phyloP scores from a whole-genome alignment of 1,284 basidiomycete species.

The Meripilus lineatus region DNA sequence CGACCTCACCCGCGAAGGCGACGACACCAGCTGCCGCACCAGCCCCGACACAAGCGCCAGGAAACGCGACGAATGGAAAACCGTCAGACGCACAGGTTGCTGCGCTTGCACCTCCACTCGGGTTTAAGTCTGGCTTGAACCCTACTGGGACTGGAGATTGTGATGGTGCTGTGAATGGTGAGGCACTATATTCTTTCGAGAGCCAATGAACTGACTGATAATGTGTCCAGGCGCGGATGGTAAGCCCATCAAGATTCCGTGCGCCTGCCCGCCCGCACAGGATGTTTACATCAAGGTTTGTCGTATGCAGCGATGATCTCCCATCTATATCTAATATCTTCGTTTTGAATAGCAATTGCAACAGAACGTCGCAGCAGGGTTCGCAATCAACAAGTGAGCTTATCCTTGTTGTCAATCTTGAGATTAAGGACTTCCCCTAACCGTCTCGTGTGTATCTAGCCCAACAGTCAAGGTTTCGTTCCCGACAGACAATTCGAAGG shows the following conservation, averaged over 20 bases:
- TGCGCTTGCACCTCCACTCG: slow-evolving; percentile 21
- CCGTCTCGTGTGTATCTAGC: slow-evolving; percentile 7
- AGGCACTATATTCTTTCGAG: not conserved
- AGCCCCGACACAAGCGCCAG: slow-evolving; percentile 8
- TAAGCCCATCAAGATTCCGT: slow-evolving; percentile 34
- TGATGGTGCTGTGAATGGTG: slow-evolving; percentile 25
- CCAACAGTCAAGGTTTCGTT: slow-evolving; percentile 29
- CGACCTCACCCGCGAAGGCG: slow-evolving; percentile 11
- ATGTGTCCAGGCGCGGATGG: slow-evolving; percentile 17
- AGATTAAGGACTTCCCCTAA: not conserved
- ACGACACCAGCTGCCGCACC: slow-evolving; percentile 8
- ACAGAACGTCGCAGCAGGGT: slow-evolving; percentile 33
- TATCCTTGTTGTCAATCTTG: not conserved
- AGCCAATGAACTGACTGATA: slow-evolving; percentile 17
- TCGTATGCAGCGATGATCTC: slow-evolving; percentile 1
- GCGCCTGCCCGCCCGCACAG: slow-evolving; percentile 34
- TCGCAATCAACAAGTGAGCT: slow-evolving; percentile 31
- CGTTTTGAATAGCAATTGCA: slow-evolving; percentile 20
- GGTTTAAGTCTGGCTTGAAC: slow-evolving; percentile 21
- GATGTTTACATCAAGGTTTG: slow-evolving; percentile 27
- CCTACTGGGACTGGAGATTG: slow-evolving; percentile 28
- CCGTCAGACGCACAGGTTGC: slow-evolving; percentile 15
- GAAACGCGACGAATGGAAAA: slow-evolving; percentile 7
- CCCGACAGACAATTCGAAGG: slow-evolving; percentile 30
- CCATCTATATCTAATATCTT: slow-evolving; percentile 2